phyloP scores from a whole-genome alignment of 2,329 filamentous ascomycete species.

The Ilyonectria robusta region DNA sequence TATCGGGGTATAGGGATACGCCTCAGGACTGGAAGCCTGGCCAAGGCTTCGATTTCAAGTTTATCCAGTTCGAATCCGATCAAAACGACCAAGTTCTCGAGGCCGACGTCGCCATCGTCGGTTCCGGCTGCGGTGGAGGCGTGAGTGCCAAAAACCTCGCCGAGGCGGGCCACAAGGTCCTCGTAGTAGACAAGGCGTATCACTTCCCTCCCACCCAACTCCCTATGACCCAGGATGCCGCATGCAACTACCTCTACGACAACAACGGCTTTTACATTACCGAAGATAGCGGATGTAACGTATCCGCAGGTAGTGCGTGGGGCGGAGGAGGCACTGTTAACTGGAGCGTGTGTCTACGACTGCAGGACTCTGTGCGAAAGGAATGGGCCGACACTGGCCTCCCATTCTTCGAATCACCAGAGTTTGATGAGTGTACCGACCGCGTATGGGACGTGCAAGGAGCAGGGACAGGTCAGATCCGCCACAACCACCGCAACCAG shows the following conservation, averaged over 20 bases:
- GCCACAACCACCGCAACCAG: conserved; percentile 81
- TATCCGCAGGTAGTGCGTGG: conserved; percentile 81
- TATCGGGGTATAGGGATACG: conserved; percentile 71
- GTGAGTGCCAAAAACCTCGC: conserved; percentile 86
- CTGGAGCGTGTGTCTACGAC: conserved; percentile 78
- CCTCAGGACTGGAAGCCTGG: conserved; percentile 66
- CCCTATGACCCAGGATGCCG: conserved; percentile 79
- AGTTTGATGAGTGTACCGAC: conserved; percentile 85
- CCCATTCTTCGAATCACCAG: conserved; percentile 79
- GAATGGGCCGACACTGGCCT: conserved; percentile 84
- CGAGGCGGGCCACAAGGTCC: conserved; percentile 80
- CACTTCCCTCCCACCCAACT: conserved; percentile 80
- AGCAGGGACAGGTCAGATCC: conserved; percentile 74
- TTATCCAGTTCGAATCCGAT: conserved; percentile 68
- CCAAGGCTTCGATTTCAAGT: conserved; percentile 69
- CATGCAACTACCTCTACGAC: conserved; percentile 76
- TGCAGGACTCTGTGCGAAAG: conserved; percentile 81
- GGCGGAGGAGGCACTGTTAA: conserved; percentile 92
- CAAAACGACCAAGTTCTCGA: conserved; percentile 72
- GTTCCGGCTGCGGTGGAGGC: conserved; percentile 88
- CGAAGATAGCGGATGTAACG: conserved; percentile 70
- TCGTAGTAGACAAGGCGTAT: conserved; percentile 88
- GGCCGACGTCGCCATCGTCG: conserved; percentile 87
- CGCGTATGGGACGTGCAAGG: conserved; percentile 86
- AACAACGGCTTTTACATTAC: conserved; percentile 71